phyloP scores from a whole-genome alignment of 2,329 filamentous ascomycete genomes.

The Tolypocladium ovalisporum region DNA sequence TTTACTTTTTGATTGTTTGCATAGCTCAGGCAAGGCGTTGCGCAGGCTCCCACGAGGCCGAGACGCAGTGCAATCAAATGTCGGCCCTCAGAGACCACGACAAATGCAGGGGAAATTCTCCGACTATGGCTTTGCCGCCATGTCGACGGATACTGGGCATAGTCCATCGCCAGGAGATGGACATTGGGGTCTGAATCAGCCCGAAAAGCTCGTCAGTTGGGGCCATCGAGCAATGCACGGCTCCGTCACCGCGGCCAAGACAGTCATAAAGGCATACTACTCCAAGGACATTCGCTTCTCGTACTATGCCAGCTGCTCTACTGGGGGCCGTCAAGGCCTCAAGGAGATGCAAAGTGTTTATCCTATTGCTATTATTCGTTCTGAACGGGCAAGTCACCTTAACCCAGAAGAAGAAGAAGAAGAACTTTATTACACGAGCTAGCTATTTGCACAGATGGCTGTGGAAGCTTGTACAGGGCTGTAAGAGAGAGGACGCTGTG shows the following conservation, averaged over 20 bases:
- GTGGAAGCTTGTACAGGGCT: too few relatives aligned
- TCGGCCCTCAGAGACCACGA: too few relatives aligned
- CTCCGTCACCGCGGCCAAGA: not conserved
- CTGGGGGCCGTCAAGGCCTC: not conserved
- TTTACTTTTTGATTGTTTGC: too few relatives aligned
- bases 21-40: too few relatives aligned
- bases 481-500: too few relatives aligned
- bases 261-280: not conserved
- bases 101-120: not conserved
- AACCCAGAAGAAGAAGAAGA: too few relatives aligned
- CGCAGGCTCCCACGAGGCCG: too few relatives aligned
- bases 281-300: not conserved
- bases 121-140: not conserved
- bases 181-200: not conserved
- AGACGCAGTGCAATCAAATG: too few relatives aligned
- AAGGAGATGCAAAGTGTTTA: not conserved
- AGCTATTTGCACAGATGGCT: too few relatives aligned
- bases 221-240: not conserved
- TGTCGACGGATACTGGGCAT: not conserved
- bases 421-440: too few relatives aligned
- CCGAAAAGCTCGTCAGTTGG: not conserved
- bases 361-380: too few relatives aligned
- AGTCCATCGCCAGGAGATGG: not conserved
- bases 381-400: too few relatives aligned
- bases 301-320: not conserved